phyloP scores from a whole-genome alignment of 768 basidiomycete species.

The Suillus clintonianus region DNA sequence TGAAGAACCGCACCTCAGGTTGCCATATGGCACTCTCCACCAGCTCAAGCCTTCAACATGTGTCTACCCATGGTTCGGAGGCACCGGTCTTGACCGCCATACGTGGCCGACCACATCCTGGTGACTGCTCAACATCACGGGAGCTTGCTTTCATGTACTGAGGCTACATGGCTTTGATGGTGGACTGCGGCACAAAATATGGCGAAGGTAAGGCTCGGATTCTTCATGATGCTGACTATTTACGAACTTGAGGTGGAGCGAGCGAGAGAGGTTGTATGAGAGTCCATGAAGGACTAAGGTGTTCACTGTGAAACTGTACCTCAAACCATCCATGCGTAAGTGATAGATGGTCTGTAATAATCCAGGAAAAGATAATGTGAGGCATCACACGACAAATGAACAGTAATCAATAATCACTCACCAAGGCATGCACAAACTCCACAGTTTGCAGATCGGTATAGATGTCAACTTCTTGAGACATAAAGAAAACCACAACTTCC shows the following conservation, averaged over 20 bases:
- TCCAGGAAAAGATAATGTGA: conserved; percentile 39
- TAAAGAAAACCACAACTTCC: conserved; percentile 82
- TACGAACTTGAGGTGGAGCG: conserved; percentile 27
- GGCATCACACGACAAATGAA: background rate
- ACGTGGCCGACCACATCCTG: too few relatives aligned
- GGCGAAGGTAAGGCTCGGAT: too few relatives aligned
- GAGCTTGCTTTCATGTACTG: too few relatives aligned
- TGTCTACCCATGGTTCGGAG: too few relatives aligned
- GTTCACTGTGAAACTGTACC: conserved; percentile 63
- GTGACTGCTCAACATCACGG: too few relatives aligned
- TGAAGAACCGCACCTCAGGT: too few relatives aligned
- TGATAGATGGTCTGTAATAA: conserved; percentile 73
- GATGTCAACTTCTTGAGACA: conserved; percentile 82
- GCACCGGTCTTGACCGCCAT: too few relatives aligned
- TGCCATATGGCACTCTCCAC: too few relatives aligned
- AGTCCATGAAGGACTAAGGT: conserved; percentile 4
- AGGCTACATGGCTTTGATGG: too few relatives aligned
- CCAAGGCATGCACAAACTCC: conserved; percentile 80
- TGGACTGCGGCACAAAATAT: too few relatives aligned
- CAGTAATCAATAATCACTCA: conserved; percentile 32
- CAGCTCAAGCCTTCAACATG: too few relatives aligned
- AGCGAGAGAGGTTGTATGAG: conserved; percentile 17
- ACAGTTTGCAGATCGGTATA: conserved; percentile 93
- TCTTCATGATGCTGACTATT: conserved; percentile 54
- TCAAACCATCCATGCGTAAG: conserved; percentile 70